phyloP scores from a whole-genome alignment of 179 eudicot genomes.

The Monotropa hypopitys region DNA sequence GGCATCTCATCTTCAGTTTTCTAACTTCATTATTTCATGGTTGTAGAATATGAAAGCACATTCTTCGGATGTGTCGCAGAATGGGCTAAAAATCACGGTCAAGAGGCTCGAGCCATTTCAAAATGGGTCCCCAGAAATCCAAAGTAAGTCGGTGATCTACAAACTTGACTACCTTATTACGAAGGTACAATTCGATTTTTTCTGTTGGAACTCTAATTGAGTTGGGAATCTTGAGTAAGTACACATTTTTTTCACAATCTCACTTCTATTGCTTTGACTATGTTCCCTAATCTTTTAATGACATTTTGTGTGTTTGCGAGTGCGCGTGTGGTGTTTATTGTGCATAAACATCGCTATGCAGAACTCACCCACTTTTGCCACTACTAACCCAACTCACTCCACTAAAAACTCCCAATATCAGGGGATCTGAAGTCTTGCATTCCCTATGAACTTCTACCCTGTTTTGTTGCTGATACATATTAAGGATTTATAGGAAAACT shows the following conservation, averaged over 20 bases:
- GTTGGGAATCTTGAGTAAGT: too few species aligned
- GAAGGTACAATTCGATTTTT: too few species aligned
- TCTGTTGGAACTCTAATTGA: too few species aligned
- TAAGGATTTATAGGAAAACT: conserved; percentile 8
- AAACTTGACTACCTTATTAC: too few species aligned
- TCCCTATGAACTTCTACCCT: conserved; percentile 14
- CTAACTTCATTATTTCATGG: conserved; percentile 13
- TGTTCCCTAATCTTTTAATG: not conserved
- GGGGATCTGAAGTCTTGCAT: conserved; percentile 17
- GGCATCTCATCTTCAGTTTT: conserved; percentile 3
- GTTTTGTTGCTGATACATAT: conserved; percentile 15
- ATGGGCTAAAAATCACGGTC: conserved; percentile 55
- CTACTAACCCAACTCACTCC: conserved; percentile 8
- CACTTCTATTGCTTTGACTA: not conserved
- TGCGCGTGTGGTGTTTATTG: not conserved
- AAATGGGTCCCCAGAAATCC: conserved; percentile 23
- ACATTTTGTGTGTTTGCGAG: not conserved
- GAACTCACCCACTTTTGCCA: conserved; percentile 7
- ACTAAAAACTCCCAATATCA: conserved; percentile 14
- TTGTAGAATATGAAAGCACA: conserved; percentile 62
- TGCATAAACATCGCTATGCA: not conserved
- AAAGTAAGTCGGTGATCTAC: conserved; percentile 26
- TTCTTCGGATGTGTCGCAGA: conserved; percentile 64
- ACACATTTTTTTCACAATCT: not conserved
- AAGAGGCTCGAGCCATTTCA: conserved; percentile 61